Evolutionary conservation across 306 rosid genomes (phyloP), one percentile per base, ranked within the genome.

Genomic region (Oxytropis ochrocephala): DNA sequence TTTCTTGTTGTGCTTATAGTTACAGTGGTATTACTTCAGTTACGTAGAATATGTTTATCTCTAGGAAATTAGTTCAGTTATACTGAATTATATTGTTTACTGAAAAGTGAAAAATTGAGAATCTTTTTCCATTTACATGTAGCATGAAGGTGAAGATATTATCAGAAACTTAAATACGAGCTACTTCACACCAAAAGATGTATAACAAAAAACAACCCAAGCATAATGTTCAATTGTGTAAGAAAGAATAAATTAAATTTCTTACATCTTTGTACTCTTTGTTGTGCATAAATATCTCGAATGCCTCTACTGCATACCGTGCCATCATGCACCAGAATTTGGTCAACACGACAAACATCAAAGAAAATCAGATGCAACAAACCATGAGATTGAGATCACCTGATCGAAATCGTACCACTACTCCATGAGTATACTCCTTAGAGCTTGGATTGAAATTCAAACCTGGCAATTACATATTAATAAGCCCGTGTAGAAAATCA

Each of bases 221-320:
- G 60, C 21, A n/a, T 12, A 61, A 57, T 46, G 42, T 50, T 24
- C 7, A 16, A 49, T 52, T 63, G 53, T 35, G 27, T 8, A 24
- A 30, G 66, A 64, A 74, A 24, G 60, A 79, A 60, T 16, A 60
- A 29, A 29, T 18, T 39, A 64, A 51, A 66, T 64, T 74, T 38
- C 97, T 88, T 84, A 93, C 97, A 36, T 88, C 81, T 84, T 84
- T 87, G 84, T 93, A 93, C 52, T 93, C 90, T 74, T 92, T 84
- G 80, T 89, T 82, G 74, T 58, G 76, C 47, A 73, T 66, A 79
- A 90, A 86, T 70, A 88, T 82, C 89, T 84, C 76, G 21, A 88
- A 82, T 62, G 96, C 90, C 46, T 86, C 85, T 36, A 79, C 98
- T 90, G 84, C 89, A 84, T 58, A 81, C 80, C 14, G 75, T 58